A percentile compares a stretch with the other conserved stretches of the same genome.
Conservation (phyloP, 78 protist genomes). For the Dictyostelium intermedium region DNA sequence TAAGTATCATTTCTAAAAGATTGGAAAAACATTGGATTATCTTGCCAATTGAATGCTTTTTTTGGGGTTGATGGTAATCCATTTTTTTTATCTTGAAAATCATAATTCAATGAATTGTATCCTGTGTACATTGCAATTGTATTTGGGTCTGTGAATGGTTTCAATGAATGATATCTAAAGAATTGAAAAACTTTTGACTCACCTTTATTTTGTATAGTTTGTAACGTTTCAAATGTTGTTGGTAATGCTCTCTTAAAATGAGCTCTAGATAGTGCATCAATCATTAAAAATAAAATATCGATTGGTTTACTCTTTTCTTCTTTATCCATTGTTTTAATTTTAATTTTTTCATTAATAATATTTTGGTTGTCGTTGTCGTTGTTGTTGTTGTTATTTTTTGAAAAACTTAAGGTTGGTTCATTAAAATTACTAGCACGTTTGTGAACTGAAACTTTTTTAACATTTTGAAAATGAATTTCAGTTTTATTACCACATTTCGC, state of each 20-base stretch:
- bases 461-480: slow-evolving; percentile 41
- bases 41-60: slow-evolving; percentile 1
- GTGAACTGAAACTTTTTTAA: not conserved
- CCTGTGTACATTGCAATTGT: slow-evolving; percentile 71
- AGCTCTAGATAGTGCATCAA: slow-evolving; percentile 63
- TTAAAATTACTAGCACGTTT: slow-evolving; percentile 31
- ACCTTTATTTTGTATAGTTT: slow-evolving; percentile 10
- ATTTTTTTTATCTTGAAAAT: not conserved
- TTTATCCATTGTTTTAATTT: not conserved
- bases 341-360: not conserved
- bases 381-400: not conserved
- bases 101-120: slow-evolving; percentile 17
- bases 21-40: slow-evolving; percentile 40
- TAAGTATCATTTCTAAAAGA: slow-evolving; percentile 69
- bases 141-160: slow-evolving; percentile 35
- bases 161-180: slow-evolving; percentile 64
- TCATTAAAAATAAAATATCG: slow-evolving; percentile 40
- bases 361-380: too few relatives aligned
- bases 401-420: not conserved
- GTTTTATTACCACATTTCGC: slow-evolving; percentile 11
- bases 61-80: not conserved
- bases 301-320: not conserved
- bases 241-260: slow-evolving; percentile 68
- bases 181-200: slow-evolving; percentile 55
- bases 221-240: slow-evolving; percentile 15